These are phyloP conservation scores for Podila horticola DNA, from an alignment of 192 early-diverging fungal species.

Conservation along the genomic window DNA sequence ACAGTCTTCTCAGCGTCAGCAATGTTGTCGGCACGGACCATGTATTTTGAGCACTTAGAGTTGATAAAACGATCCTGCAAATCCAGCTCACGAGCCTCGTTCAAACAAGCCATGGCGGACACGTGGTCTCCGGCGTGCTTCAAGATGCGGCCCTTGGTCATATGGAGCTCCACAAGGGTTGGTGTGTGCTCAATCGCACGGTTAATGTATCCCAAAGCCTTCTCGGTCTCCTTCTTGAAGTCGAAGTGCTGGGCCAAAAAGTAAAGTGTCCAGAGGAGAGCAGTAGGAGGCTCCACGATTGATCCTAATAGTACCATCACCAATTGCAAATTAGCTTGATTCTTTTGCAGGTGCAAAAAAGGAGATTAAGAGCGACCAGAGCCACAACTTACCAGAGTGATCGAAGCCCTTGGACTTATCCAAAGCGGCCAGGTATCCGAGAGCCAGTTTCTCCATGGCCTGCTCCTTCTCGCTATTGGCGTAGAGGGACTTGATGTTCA, in stretches of 20 bases:
- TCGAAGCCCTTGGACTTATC: conserved; percentile 57
- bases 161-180: conserved; percentile 89
- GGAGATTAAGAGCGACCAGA: neutral
- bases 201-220: conserved; percentile 83
- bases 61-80: conserved; percentile 96
- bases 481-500: conserved; percentile 81
- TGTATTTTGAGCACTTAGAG: conserved; percentile 93
- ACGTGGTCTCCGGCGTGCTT: conserved; percentile 89
- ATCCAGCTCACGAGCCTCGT: conserved; percentile 89
- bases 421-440: conserved; percentile 67
- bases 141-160: conserved; percentile 93
- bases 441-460: conserved; percentile 74
- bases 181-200: conserved; percentile 89
- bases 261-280: conserved; percentile 88
- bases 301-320: conserved; percentile 30
- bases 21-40: conserved; percentile 84
- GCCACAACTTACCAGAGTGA: conserved; percentile 38
- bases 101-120: conserved; percentile 81
- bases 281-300: conserved; percentile 78
- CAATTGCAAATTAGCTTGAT: neutral
- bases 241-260: conserved; percentile 94
- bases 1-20: conserved; percentile 88
- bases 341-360: neutral
- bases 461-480: conserved; percentile 68
- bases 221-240: conserved; percentile 69